Evolutionary conservation across 1,284 basidiomycete species (phyloP), one percentile per base, ranked within the genome.

Genomic region (Ganoderma lingzhi): DNA sequence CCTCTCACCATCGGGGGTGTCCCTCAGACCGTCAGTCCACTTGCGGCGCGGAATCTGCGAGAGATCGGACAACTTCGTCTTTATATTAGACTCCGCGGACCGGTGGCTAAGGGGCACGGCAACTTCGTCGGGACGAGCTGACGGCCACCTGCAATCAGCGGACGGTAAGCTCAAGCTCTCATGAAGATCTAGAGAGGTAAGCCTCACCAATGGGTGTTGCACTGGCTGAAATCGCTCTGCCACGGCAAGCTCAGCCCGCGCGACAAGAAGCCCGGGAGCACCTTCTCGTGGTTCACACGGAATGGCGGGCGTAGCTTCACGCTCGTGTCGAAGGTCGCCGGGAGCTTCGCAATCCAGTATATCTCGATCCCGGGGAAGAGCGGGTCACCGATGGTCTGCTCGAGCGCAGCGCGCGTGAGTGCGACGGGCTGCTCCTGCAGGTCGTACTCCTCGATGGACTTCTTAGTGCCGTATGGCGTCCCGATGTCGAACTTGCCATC

Each of bases 371-470:
- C 80, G 10, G 80, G 80, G 67, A 76, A 81, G 4, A 82, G 71
- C 15, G 80, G 78, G 42, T 76, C 77, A n/a, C 80, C 80, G 32
- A 79, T 76, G 12, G 78, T 76, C n/a, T 74, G 73, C 65, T 82
- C 79, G 10, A 82, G 71, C 15, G 71, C 71, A 17, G 80, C 77
- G 32, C 73, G 76, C 1, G 77, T 78, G 28, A 82, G 73, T 30
- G 68, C 65, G n/a, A 35, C 60, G 0, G 78, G 76, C 71, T 78
- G 78, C 12, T 72, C 60, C 12, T 65, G 12, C 41, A 68, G 17
- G 10, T 42, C 44, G 60, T 73, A 70, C 35, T 75, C 68, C 55
- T 78, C 75, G 61, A 74, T 65, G 28, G 37, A 44, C 45, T 56
- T 67, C 58, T 62, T 62, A 6, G 37, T 35, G 12, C 48, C 48